Base-by-base conservation (phyloP, 192 early-diverging fungal genomes). In the Thamnidium elegans region DNA sequence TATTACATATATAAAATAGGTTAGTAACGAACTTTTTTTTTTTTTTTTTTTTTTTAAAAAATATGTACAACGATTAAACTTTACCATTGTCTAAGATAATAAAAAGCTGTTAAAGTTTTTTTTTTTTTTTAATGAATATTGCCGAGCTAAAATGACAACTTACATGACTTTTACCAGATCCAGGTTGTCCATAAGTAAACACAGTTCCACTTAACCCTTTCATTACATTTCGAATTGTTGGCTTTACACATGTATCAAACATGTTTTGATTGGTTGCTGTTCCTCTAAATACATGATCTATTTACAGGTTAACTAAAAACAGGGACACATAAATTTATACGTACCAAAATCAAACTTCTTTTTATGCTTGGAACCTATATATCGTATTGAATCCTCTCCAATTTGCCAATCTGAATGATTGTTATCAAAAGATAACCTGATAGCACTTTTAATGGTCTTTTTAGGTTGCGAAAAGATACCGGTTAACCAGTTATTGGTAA, bases 211-310 rank as follows among this genome's bases (percentile, higher is more conserved):
- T 58, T 6, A 36, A 58, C 3, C 56, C 56, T 36, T 58, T 19
- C 36, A 58, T 17, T 23, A 58, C 56, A 58, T 39, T 32, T 58
- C 39, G 32, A 21, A 59, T 36, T 20, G 21, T 21, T 4, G 42
- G 11, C 14, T 45, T 43, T 7, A 21, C 58, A 45, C 58, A 43
- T 43, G 58, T 26, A 59, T 59, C 42, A 30, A 21, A 59, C 8
- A 59, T 20, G 11, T 59, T 19, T 15, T 45, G 32, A 59, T 59
- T 59, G 7, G 43, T 45, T 44, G 36, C 6, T 23, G 20, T 9
- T 1, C 36, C 58, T 45, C 58, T 59, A 45, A 59, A 59, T 23
- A 59, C 43, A 59, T 43, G 42, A 59, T 59, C 58, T 59, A 59
- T 13, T 44, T 59, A 21, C 26, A 23, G 13, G 3, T 42, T 3